These are phyloP conservation scores for Moringa oleifera DNA, from an alignment of 345 rosid genomes.

Conservation along the genomic window DNA sequence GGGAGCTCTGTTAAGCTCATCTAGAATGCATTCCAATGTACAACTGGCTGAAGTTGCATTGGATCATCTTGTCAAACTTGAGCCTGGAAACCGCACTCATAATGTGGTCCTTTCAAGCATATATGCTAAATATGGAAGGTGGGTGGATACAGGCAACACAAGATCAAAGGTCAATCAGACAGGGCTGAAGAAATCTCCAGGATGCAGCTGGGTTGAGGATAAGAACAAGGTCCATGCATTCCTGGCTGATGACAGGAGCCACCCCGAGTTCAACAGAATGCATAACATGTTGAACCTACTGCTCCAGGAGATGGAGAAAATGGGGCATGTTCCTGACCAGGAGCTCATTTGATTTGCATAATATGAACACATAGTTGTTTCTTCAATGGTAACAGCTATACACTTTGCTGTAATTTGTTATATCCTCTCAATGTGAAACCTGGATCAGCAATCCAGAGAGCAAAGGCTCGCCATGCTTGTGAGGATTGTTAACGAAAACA, in stretches of 20 bases:
- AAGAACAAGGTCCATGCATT: neutral
- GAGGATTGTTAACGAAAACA: neutral
- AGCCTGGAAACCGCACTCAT: conserved; percentile 48
- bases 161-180: conserved; percentile 29
- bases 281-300: neutral
- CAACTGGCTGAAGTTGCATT: conserved; percentile 43
- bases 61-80: conserved; percentile 43
- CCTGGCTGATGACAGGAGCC: neutral
- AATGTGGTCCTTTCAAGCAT: conserved; percentile 27
- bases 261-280: neutral
- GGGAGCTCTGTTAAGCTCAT: conserved; percentile 56
- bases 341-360: neutral
- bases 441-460: neutral
- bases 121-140: conserved; percentile 33
- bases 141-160: conserved; percentile 34
- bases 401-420: no score
- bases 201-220: conserved; percentile 47
- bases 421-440: neutral
- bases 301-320: neutral
- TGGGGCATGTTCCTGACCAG: neutral
- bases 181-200: conserved; percentile 35
- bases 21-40: conserved; percentile 46
- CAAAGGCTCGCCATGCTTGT: neutral
- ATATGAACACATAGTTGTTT: neutral
- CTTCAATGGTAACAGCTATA: neutral